These are phyloP conservation scores for Gracilaria domingensis DNA, from an alignment of 23 red algal genomes.

Conservation along the genomic window DNA sequence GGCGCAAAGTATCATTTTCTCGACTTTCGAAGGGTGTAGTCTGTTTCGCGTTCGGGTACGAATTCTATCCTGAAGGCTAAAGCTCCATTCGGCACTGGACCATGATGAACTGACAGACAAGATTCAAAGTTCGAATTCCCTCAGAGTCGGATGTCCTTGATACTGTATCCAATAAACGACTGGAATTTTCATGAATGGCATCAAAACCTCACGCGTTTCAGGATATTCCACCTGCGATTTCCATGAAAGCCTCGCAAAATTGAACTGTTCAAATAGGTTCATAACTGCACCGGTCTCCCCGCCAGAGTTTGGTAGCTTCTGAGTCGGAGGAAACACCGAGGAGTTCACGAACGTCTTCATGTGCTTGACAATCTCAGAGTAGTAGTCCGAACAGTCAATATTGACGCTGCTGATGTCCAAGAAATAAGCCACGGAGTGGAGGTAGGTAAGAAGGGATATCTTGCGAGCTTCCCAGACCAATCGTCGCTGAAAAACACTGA, in stretches of 20 bases:
- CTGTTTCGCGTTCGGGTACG: background rate
- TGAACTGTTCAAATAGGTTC: background rate
- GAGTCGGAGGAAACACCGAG: background rate
- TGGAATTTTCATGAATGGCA: too few species aligned
- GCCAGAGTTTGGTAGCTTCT: background rate
- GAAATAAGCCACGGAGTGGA: background rate
- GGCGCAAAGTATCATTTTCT: constrained; percentile 1
- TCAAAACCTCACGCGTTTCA: too few species aligned
- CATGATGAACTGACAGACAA: background rate
- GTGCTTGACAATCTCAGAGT: background rate
- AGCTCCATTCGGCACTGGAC: background rate
- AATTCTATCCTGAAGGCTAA: too few species aligned
- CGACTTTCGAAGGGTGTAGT: background rate
- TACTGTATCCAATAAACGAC: too few species aligned
- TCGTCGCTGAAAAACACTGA: background rate
- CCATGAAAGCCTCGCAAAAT: background rate
- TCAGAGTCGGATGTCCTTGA: background rate
- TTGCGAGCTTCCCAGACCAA: background rate
- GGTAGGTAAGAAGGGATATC: background rate
- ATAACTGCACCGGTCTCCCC: background rate
- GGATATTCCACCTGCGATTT: background rate
- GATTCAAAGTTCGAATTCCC: too few species aligned
- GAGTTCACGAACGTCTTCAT: background rate
- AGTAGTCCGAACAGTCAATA: background rate
- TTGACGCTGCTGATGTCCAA: background rate